phyloP scores from a whole-genome alignment of 2,329 filamentous ascomycete genomes.

The Sarocladium oryzae region DNA sequence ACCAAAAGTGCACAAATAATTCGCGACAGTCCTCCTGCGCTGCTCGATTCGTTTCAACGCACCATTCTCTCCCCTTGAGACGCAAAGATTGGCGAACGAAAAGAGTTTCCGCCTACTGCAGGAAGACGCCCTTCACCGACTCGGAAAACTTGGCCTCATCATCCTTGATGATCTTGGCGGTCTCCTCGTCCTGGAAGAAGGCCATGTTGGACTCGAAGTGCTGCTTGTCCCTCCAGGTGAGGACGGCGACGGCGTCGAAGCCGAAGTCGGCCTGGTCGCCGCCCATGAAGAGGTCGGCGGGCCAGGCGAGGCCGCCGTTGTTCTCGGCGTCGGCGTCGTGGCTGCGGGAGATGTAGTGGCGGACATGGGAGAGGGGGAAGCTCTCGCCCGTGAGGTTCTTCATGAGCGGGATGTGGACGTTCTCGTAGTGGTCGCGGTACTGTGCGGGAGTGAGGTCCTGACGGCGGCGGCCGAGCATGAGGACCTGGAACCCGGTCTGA shows the following conservation, averaged over 20 bases:
- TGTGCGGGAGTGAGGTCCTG: slow-evolving; percentile 17
- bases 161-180: slow-evolving; percentile 5
- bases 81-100: no score
- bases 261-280: slow-evolving; percentile 14
- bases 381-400: slow-evolving; percentile 16
- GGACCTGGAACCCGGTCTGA: slow-evolving; percentile 10
- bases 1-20: no score
- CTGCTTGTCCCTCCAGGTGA: slow-evolving; percentile 14
- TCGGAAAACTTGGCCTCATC: slow-evolving; percentile 13
- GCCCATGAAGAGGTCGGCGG: slow-evolving; percentile 15
- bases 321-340: slow-evolving; percentile 1
- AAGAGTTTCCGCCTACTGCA: slow-evolving; percentile 7
- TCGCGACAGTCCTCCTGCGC: no score
- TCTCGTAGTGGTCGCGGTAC: slow-evolving; percentile 18
- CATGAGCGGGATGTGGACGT: slow-evolving; percentile 18
- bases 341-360: slow-evolving; percentile 15
- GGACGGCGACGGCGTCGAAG: slow-evolving; percentile 17
- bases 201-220: slow-evolving; percentile 13
- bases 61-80: no score
- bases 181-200: slow-evolving; percentile 12
- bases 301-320: slow-evolving; percentile 1
- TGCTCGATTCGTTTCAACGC: no score
- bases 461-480: slow-evolving; percentile 16
- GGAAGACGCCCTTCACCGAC: slow-evolving; percentile 10
- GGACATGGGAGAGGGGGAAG: slow-evolving; percentile 17